Conservation (phyloP, 1,284 basidiomycete genomes). For the Trametes versicolor region DNA sequence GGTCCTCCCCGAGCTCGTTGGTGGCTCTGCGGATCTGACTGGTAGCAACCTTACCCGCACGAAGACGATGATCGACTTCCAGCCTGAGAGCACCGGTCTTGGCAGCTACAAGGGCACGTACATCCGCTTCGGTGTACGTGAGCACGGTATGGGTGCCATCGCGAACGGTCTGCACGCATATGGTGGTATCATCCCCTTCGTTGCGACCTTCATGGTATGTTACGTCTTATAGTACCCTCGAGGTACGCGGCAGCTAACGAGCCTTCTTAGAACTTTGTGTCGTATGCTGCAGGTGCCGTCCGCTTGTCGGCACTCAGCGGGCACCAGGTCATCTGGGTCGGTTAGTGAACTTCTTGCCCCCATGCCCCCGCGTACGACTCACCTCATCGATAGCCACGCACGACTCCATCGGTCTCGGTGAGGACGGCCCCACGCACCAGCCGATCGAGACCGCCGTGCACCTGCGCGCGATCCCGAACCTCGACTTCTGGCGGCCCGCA, state of each 20-base stretch:
- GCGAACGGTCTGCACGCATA: constrained; percentile 91
- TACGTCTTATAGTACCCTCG: neutral
- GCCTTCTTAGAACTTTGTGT: constrained; percentile 84
- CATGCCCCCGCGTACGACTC: neutral
- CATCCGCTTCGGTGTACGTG: constrained; percentile 96
- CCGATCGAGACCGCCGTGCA: constrained; percentile 91
- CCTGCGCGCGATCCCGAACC: constrained; percentile 91
- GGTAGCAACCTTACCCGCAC: constrained; percentile 92
- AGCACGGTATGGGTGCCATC: constrained; percentile 97
- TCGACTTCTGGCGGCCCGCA: constrained; percentile 92
- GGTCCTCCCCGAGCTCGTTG: constrained; percentile 84
- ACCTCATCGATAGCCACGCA: constrained; percentile 69
- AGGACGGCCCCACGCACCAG: constrained; percentile 97
- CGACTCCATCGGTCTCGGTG: constrained; percentile 92
- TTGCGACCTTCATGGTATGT: constrained; percentile 86
- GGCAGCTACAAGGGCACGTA: constrained; percentile 91
- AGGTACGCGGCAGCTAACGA: neutral
- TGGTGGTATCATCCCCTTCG: constrained; percentile 86
- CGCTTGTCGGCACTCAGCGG: constrained; percentile 90
- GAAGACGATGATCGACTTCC: constrained; percentile 90
- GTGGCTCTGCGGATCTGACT: constrained; percentile 94
- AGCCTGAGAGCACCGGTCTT: constrained; percentile 86
- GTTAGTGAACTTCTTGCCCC: constrained; percentile 55
- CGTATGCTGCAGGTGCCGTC: constrained; percentile 93
- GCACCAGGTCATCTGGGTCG: constrained; percentile 93